phyloP scores from a whole-genome alignment of 2,329 filamentous ascomycete genomes.

The Cladophialophora bantiana region DNA sequence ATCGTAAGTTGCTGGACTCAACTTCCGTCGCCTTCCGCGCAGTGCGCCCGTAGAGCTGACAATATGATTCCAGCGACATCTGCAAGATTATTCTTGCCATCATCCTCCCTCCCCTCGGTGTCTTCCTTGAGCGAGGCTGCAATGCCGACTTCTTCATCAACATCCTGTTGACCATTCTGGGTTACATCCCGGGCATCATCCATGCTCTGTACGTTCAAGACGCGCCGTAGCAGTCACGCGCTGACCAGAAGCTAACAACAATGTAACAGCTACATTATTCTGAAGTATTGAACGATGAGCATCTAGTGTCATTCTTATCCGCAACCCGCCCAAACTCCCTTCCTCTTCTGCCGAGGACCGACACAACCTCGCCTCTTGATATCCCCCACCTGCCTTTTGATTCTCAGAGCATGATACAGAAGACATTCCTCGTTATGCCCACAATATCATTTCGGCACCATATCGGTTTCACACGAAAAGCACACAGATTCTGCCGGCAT shows the following conservation, averaged over 20 bases:
- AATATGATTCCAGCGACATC: conserved; percentile 64
- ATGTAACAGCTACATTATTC: conserved; percentile 74
- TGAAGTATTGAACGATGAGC: conserved; percentile 73
- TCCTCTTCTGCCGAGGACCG: conserved; percentile 35
- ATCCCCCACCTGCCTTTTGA: conserved; percentile 38
- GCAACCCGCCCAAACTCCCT: conserved; percentile 38
- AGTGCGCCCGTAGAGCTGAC: conserved; percentile 29
- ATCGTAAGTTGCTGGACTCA: conserved; percentile 51
- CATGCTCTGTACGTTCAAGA: conserved; percentile 75
- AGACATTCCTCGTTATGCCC: conserved; percentile 14
- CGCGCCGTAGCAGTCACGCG: neutral
- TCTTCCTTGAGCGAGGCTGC: conserved; percentile 93
- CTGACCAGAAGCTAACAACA: conserved; percentile 26
- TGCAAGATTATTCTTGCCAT: conserved; percentile 87
- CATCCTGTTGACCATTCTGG: conserved; percentile 82
- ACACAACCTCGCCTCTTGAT: conserved; percentile 37
- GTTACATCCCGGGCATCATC: conserved; percentile 83
- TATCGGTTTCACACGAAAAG: conserved; percentile 15
- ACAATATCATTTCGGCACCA: conserved; percentile 15
- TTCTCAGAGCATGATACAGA: conserved; percentile 31
- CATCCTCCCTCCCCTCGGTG: conserved; percentile 86
- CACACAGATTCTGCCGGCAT: conserved; percentile 8
- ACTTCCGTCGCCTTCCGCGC: conserved; percentile 31
- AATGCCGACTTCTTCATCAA: conserved; percentile 89
- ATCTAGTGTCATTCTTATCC: conserved; percentile 29